Evolutionary conservation across 768 basidiomycete species (phyloP).

Genomic region (Auriscalpium orientale): DNA sequence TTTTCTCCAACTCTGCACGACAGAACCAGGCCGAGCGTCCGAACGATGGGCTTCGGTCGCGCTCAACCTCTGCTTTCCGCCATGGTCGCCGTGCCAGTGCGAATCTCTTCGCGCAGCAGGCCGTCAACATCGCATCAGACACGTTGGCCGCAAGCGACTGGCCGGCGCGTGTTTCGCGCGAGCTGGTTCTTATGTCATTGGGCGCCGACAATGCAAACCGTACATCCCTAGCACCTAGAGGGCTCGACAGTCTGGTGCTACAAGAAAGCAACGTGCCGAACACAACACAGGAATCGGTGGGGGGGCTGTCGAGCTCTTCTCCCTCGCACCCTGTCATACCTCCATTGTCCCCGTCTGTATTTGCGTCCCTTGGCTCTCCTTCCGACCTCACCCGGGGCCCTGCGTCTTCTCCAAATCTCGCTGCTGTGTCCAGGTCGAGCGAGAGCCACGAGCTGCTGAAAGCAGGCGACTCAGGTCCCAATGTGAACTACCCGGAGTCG

Average conservation of each 20-base stretch:
- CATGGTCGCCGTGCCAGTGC: constrained; percentile 43
- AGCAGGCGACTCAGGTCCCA: not conserved
- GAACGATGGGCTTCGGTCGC: not conserved
- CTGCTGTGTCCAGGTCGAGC: not conserved
- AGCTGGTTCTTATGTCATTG: constrained; percentile 45
- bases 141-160: constrained; percentile 32
- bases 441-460: not conserved
- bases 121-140: constrained; percentile 24
- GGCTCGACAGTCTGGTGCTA: constrained; percentile 1
- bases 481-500: not conserved
- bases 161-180: constrained; percentile 52
- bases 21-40: not conserved
- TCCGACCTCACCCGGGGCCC: not conserved
- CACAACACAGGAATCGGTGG: constrained; percentile 11
- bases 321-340: constrained; percentile 17
- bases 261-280: constrained; percentile 1
- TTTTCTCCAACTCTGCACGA: constrained; percentile 9
- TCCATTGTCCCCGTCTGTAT: constrained; percentile 1
- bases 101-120: constrained; percentile 48
- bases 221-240: not conserved
- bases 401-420: not conserved
- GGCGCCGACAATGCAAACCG: constrained; percentile 14
- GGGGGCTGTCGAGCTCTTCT: constrained; percentile 11
- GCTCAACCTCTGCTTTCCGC: not conserved
- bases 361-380: not conserved